Evolutionary conservation across 176 grass and related monocot species (phyloP).

Genomic region (Paspalum notatum): DNA sequence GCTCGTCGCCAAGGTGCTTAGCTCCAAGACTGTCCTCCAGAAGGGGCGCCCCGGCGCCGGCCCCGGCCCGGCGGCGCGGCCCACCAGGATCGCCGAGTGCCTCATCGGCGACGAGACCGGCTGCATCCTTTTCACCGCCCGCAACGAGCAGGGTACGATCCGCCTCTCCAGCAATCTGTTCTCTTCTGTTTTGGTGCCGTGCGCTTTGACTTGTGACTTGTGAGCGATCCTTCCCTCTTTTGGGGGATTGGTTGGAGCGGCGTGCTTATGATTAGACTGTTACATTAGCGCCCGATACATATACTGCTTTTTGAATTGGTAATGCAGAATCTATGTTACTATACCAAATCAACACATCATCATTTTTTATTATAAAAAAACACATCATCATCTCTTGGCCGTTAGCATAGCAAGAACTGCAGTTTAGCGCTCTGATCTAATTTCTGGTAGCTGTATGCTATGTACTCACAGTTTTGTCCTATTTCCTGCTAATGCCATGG

Average conservation of each 20-base stretch:
- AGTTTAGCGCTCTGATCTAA: background rate
- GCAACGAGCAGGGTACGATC: conserved; percentile 80
- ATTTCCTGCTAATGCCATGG: background rate
- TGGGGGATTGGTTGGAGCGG: background rate
- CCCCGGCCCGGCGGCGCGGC: conserved; percentile 33
- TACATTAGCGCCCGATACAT: background rate
- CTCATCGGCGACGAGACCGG: conserved; percentile 87
- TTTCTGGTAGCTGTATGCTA: background rate
- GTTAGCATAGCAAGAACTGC: background rate
- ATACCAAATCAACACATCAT: too few relatives aligned
- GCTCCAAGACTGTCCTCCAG: conserved; percentile 64
- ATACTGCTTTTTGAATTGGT: background rate
- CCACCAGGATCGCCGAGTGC: conserved; percentile 77
- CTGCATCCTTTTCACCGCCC: conserved; percentile 75
- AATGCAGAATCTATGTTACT: background rate
- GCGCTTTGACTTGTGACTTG: background rate
- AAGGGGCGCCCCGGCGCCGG: conserved; percentile 56
- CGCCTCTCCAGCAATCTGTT: background rate
- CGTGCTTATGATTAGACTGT: background rate
- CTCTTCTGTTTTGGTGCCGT: background rate
- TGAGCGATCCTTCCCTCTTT: background rate
- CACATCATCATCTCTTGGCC: background rate
- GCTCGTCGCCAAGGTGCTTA: conserved; percentile 71
- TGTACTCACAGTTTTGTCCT: background rate
- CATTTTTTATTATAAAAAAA: too few relatives aligned